phyloP scores from a whole-genome alignment of 306 rosid genomes.

The Nissolia schottii region DNA sequence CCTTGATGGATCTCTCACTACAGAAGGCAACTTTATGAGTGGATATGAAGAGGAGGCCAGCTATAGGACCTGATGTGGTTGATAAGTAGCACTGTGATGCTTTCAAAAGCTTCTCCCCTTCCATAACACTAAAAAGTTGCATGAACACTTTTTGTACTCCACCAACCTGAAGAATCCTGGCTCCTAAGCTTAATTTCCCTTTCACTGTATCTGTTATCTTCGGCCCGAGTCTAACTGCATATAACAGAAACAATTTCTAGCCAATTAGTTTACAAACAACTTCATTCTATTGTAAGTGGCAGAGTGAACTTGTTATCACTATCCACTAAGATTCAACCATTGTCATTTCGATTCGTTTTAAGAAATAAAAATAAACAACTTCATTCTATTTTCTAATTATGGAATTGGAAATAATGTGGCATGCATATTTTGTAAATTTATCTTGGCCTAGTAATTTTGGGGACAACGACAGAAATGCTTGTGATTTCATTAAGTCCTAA shows the following conservation, averaged over 20 bases:
- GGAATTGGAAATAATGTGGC: not conserved
- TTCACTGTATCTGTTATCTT: slow-evolving; percentile 65
- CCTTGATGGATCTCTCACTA: slow-evolving; percentile 67
- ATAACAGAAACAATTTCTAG: not conserved
- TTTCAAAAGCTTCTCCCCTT: slow-evolving; percentile 62
- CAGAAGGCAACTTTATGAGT: slow-evolving; percentile 68
- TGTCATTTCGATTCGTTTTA: too few relatives aligned
- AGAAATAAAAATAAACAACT: too few relatives aligned
- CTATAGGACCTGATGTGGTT: slow-evolving; percentile 79
- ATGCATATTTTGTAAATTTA: not conserved
- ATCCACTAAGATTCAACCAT: too few relatives aligned
- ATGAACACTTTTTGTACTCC: slow-evolving; percentile 57
- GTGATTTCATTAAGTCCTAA: not conserved
- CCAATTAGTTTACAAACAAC: not conserved
- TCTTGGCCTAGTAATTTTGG: not conserved
- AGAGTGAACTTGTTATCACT: too few relatives aligned
- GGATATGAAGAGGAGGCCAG: slow-evolving; percentile 88
- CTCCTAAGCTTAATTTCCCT: slow-evolving; percentile 74
- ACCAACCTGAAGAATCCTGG: slow-evolving; percentile 63
- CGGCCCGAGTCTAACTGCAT: slow-evolving; percentile 59
- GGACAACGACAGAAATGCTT: not conserved
- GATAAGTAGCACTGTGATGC: slow-evolving; percentile 70
- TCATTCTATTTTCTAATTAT: not conserved
- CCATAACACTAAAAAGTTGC: slow-evolving; percentile 44
- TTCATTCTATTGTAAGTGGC: slow-evolving; percentile 8